These are phyloP conservation scores for Allium sativum DNA, from an alignment of 106 monocot genomes.

Conservation along the genomic window DNA sequence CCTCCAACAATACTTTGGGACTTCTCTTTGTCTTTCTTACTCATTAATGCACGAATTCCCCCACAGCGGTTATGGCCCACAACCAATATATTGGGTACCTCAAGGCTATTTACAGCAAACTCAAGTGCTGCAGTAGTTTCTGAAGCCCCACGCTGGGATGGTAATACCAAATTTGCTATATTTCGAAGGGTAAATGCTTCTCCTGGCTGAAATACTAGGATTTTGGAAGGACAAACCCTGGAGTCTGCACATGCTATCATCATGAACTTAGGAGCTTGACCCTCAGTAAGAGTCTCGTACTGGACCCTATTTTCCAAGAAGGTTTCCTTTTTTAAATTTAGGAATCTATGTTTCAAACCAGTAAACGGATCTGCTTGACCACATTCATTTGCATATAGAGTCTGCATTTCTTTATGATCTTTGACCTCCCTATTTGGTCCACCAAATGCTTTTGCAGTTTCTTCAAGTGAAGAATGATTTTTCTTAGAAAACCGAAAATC, in stretches of 20 bases:
- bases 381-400: constrained; percentile 15
- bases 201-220: constrained; percentile 86
- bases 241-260: constrained; percentile 97
- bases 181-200: constrained; percentile 95
- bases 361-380: constrained; percentile 55
- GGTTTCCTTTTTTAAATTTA: constrained; percentile 48
- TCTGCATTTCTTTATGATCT: constrained; percentile 20
- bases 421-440: constrained; percentile 28
- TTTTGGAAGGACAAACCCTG: constrained; percentile 79
- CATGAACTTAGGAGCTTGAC: constrained; percentile 90
- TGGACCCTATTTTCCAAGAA: constrained; percentile 52
- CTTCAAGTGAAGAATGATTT: constrained; percentile 8
- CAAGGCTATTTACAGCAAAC: constrained; percentile 81
- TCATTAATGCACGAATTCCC: constrained; percentile 90
- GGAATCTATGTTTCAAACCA: constrained; percentile 67
- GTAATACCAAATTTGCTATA: constrained; percentile 92
- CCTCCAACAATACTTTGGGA: constrained; percentile 62
- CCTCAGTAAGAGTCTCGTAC: constrained; percentile 64
- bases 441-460: constrained; percentile 37
- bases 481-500: not conserved
- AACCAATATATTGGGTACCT: constrained; percentile 79
- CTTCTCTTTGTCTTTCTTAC: constrained; percentile 35
- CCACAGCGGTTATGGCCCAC: constrained; percentile 97
- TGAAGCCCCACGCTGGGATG: constrained; percentile 83
- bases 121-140: constrained; percentile 95